Conservation (phyloP, 139 green algal species). For the Trebouxia sp. region DNA sequence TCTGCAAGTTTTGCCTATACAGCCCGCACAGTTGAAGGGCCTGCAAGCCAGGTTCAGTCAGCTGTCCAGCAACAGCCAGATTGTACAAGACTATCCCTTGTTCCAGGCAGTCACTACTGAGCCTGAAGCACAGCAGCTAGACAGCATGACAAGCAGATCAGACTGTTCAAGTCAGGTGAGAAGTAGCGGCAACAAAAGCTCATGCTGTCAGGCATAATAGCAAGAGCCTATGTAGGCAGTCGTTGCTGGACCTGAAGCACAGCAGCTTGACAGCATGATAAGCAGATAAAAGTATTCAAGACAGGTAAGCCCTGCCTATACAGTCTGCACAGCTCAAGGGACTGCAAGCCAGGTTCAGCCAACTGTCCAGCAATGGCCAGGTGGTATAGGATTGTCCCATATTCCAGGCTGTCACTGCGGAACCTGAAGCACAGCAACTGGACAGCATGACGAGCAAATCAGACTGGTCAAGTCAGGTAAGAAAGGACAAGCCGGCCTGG, state of each 20-base stretch:
- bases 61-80: background rate
- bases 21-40: slow-evolving; percentile 41
- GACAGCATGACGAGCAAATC: background rate
- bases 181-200: no score
- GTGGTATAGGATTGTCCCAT: background rate
- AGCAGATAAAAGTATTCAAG: background rate
- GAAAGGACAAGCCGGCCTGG: no score
- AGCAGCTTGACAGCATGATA: background rate
- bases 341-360: slow-evolving; percentile 27
- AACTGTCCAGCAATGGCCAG: background rate
- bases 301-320: slow-evolving; percentile 35
- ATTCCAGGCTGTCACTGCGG: background rate
- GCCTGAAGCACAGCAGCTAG: background rate
- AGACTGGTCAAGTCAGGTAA: slow-evolving; percentile 6
- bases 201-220: background rate
- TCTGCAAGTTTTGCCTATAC: slow-evolving; percentile 41
- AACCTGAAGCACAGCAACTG: background rate
- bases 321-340: slow-evolving; percentile 41
- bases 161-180: slow-evolving; percentile 5
- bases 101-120: slow-evolving; percentile 1
- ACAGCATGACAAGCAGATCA: background rate
- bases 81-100: background rate
- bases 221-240: background rate
- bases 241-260: background rate
- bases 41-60: slow-evolving; percentile 33